These are phyloP conservation scores for Cucurbitaria berberidis DNA, from an alignment of 2,329 filamentous ascomycete species.

Conservation along the genomic window DNA sequence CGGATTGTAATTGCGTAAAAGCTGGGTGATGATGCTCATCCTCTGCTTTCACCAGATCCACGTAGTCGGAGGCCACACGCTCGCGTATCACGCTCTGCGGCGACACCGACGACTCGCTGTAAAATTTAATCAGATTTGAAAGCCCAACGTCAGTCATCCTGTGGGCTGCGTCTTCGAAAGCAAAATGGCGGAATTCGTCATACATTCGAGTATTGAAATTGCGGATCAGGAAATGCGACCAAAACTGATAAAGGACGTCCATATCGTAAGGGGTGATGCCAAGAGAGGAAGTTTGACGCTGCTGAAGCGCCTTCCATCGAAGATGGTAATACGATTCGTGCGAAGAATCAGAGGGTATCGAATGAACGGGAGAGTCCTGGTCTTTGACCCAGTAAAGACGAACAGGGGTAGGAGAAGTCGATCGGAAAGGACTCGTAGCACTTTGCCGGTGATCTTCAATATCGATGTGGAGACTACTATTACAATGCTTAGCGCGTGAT, in stretches of 20 bases:
- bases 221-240: slow-evolving; percentile 73
- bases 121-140: slow-evolving; percentile 69
- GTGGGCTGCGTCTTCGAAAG: slow-evolving; percentile 66
- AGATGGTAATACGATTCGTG: slow-evolving; percentile 58
- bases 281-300: slow-evolving; percentile 54
- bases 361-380: slow-evolving; percentile 51
- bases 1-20: slow-evolving; percentile 59
- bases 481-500: slow-evolving; percentile 24
- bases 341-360: slow-evolving; percentile 52
- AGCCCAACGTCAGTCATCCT: slow-evolving; percentile 63
- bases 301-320: slow-evolving; percentile 57
- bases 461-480: slow-evolving; percentile 30
- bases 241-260: slow-evolving; percentile 74
- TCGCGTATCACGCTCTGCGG: slow-evolving; percentile 57
- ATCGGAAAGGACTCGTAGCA: slow-evolving; percentile 24
- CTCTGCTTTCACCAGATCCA: slow-evolving; percentile 61
- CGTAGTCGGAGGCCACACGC: slow-evolving; percentile 61
- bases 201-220: slow-evolving; percentile 80
- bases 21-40: slow-evolving; percentile 51
- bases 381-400: slow-evolving; percentile 60
- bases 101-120: slow-evolving; percentile 63
- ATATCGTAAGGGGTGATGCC: slow-evolving; percentile 62
- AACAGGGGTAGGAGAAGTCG: slow-evolving; percentile 26
- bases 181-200: slow-evolving; percentile 72
- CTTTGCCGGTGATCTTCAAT: slow-evolving; percentile 24